Conservation (phyloP, 805 yeast species). For the Cyberlindnera americana region DNA sequence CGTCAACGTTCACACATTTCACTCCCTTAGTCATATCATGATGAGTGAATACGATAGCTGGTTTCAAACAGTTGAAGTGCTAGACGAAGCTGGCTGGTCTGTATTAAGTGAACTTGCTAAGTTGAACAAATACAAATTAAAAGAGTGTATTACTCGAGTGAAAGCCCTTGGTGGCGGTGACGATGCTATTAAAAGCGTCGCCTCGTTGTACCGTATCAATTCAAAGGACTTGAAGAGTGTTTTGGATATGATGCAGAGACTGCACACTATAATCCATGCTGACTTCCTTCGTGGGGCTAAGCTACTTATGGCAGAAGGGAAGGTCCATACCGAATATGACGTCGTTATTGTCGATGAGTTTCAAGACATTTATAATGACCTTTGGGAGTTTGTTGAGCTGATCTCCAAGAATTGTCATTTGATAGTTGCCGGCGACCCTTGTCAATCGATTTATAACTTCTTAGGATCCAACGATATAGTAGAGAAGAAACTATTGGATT, state of each 20-base stretch:
- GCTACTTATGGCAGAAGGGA: constrained; percentile 30
- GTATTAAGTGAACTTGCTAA: constrained; percentile 23
- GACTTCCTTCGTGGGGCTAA: constrained; percentile 29
- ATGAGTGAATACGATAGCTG: constrained; percentile 34
- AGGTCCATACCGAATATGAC: constrained; percentile 27
- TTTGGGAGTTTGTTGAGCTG: constrained; percentile 42
- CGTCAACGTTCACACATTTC: constrained; percentile 52
- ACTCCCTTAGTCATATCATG: constrained; percentile 53
- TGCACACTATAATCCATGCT: constrained; percentile 21
- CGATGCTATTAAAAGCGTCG: neutral
- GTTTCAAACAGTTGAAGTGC: constrained; percentile 32
- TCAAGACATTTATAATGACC: constrained; percentile 60
- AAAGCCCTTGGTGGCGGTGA: constrained; percentile 1
- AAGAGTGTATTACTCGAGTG: constrained; percentile 5
- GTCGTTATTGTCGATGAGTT: constrained; percentile 66
- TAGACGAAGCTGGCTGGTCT: constrained; percentile 57
- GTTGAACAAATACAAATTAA: constrained; percentile 13
- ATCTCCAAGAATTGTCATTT: constrained; percentile 45
- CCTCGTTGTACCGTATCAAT: constrained; percentile 1
- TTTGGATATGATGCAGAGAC: constrained; percentile 10
- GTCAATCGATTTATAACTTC: constrained; percentile 68
- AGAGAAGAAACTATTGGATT: constrained; percentile 25
- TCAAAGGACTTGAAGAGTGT: constrained; percentile 3
- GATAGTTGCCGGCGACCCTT: constrained; percentile 66
- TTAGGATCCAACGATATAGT: constrained; percentile 47